A percentile compares a stretch with the other conserved stretches of the same genome.
phyloP scores from a whole-genome alignment of 768 basidiomycete species.

The Boletus vermiculosoides region DNA sequence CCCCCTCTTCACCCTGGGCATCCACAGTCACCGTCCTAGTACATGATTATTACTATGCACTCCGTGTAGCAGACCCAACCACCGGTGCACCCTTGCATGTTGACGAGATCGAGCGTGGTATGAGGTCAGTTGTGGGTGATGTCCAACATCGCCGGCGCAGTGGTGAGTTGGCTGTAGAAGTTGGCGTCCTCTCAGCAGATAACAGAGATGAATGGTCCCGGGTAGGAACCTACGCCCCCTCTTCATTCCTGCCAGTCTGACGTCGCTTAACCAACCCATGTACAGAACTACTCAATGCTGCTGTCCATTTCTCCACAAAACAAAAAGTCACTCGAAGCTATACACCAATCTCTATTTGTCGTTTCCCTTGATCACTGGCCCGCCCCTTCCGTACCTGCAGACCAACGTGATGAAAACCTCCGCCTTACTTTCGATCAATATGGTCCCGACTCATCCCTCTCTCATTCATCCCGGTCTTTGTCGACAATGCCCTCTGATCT shows the following conservation, averaged over 20 bases:
- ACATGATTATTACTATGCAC: slow-evolving; percentile 75
- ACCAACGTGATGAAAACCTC: slow-evolving; percentile 21
- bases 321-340: slow-evolving; percentile 51
- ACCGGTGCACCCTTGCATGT: slow-evolving; percentile 33
- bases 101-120: slow-evolving; percentile 43
- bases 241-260: not conserved
- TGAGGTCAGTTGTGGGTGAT: slow-evolving; percentile 53
- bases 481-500: slow-evolving; percentile 32
- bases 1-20: slow-evolving; percentile 39
- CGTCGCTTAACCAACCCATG: not conserved
- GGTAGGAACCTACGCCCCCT: slow-evolving; percentile 41
- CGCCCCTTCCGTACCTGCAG: slow-evolving; percentile 27
- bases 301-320: slow-evolving; percentile 68
- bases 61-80: slow-evolving; percentile 53
- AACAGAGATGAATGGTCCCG: slow-evolving; percentile 79
- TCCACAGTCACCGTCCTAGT: slow-evolving; percentile 66
- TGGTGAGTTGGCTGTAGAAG: slow-evolving; percentile 57
- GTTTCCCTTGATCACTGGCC: slow-evolving; percentile 81
- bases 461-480: slow-evolving; percentile 8
- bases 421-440: slow-evolving; percentile 31
- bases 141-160: slow-evolving; percentile 47
- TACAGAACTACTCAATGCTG: slow-evolving; percentile 65
- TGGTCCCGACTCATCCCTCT: not conserved
- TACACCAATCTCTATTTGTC: slow-evolving; percentile 74
- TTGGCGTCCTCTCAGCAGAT: slow-evolving; percentile 78